Evolutionary conservation across 2,329 filamentous ascomycete species (phyloP), one percentile per base, ranked within the genome.

Genomic region (Colletotrichum liaoningense): DNA sequence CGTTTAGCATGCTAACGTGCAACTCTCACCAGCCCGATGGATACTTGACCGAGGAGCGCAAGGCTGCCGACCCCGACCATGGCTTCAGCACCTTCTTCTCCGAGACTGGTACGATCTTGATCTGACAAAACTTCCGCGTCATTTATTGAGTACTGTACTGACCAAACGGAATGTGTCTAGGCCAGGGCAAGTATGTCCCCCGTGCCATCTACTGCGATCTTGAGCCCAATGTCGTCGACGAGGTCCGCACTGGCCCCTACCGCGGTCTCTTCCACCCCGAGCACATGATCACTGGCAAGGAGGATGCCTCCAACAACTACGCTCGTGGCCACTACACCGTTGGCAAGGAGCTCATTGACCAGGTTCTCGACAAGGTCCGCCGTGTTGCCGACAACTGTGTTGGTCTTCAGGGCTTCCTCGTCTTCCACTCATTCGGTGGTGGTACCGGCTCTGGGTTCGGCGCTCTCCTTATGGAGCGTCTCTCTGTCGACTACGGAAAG

Each of bases 71-170:
- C 77, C 94, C 95, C 77, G 97, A 98, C 85, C 94, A 98, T 83
- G 97, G 97, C 78, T 99, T 99, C 92, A 98, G 95, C 90, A 99
- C 97, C 82, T 99, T 99, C 92, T 99, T 99, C 91, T 98, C 96
- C 79, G 97, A 99, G 91, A 98, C 97, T 82, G 96, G 97, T 98
- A 94, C 74, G 80, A 57, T 58, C 9, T 52, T 49, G 11, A 3
- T 26, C 63, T 26, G 30, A 64, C 14, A 46, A 42, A 19, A 14
- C 33, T 7, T 35, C 14, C 30, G 16, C 46, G n/a, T 19, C n/a
- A 3, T 46, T 19, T 59, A 22, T 6, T 30, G 24, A 28, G 11
- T 5, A 49, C 22, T 35, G 14, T 33, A 26, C 59, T 74, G 54
- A 74, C 46, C 24, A 76, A 67, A 70, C 26, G 72, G 24, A 54